Evolutionary conservation across 768 basidiomycete species (phyloP), one percentile per base, ranked within the genome.

Genomic region (Pleurotus djamor): DNA sequence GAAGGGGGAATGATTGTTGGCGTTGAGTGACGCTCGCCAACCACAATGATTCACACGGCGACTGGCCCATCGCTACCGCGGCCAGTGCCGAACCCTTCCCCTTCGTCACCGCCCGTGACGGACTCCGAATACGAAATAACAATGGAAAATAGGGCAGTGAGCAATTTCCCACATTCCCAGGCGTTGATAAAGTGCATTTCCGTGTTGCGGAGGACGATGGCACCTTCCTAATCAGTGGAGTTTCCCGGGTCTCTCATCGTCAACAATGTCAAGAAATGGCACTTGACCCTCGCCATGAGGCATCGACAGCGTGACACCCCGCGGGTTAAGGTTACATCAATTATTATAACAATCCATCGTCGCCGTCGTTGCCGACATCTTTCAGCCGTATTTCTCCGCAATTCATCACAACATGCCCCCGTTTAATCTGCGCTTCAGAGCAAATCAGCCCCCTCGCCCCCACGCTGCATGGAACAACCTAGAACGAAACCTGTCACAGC

Each of bases 31-130:
- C 70, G 78, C 79, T 79, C 78, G 77, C 76, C 79, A 79, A 79
- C 79, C 72, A 76, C 76, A 70, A 79, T 76, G 79, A 74, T 80
- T 79, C 79, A 79, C 79, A 80, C 79, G 78, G 78, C 68, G 73
- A 79, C 78, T 79, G 79, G 77, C 74, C 72, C 80, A 79, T 80
- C 79, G 79, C 77, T 76, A 81, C 80, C 54, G 54, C 54, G 80
- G 80, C 77, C 80, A 80, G 79, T 78, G 79, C 80, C 80, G 80
- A 77, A 78, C 57, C 57, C 44, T 78, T 78, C 74, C 67, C 74
- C 74, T 80, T 80, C 77, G 79, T 79, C 79, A 79, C 77, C 78
- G 78, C 77, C 79, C 78, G 79, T 80, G 78, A 80, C 79, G 78
- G 76, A 74, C 72, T 77, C 75, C 76, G 76, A 77, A 70, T 71